A percentile compares a stretch with the other conserved stretches of the same genome.
These are phyloP conservation scores for Plenodomus lindquistii DNA, from an alignment of 2,329 filamentous ascomycete genomes.

Conservation along the genomic window DNA sequence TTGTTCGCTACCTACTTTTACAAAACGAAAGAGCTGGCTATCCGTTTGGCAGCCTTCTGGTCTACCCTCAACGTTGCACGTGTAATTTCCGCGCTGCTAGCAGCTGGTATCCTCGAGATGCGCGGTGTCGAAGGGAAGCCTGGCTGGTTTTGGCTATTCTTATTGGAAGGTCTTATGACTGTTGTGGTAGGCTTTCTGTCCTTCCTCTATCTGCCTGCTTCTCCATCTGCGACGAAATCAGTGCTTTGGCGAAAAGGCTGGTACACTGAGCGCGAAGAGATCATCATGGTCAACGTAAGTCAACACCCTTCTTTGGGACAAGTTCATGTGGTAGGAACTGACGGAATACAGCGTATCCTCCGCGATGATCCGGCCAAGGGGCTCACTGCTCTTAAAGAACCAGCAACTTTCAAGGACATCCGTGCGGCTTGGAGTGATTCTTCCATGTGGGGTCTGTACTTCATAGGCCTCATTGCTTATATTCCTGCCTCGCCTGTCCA, in stretches of 20 bases:
- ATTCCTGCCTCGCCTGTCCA: constrained; percentile 44
- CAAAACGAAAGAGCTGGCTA: constrained; percentile 69
- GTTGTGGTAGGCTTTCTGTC: constrained; percentile 33
- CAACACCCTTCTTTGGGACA: background rate
- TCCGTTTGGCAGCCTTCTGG: constrained; percentile 72
- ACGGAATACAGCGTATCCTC: constrained; percentile 48
- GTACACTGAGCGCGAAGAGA: constrained; percentile 68
- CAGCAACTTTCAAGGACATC: constrained; percentile 53
- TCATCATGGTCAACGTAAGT: constrained; percentile 65
- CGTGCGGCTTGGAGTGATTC: constrained; percentile 57
- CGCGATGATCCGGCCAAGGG: constrained; percentile 61
- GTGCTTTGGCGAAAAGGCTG: constrained; percentile 57
- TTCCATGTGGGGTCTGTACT: constrained; percentile 60
- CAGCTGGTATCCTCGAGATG: constrained; percentile 58
- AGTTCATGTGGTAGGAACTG: background rate
- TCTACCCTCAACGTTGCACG: constrained; percentile 62
- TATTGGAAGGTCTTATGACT: constrained; percentile 42
- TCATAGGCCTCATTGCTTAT: constrained; percentile 50
- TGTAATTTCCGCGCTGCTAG: constrained; percentile 59
- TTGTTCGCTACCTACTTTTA: constrained; percentile 76
- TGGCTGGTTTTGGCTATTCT: constrained; percentile 61
- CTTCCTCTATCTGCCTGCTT: constrained; percentile 43
- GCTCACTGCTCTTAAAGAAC: constrained; percentile 61
- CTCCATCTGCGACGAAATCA: constrained; percentile 56
- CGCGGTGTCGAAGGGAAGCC: constrained; percentile 53